phyloP scores from a whole-genome alignment of 192 early-diverging fungal species.

The Coemansia sp. region DNA sequence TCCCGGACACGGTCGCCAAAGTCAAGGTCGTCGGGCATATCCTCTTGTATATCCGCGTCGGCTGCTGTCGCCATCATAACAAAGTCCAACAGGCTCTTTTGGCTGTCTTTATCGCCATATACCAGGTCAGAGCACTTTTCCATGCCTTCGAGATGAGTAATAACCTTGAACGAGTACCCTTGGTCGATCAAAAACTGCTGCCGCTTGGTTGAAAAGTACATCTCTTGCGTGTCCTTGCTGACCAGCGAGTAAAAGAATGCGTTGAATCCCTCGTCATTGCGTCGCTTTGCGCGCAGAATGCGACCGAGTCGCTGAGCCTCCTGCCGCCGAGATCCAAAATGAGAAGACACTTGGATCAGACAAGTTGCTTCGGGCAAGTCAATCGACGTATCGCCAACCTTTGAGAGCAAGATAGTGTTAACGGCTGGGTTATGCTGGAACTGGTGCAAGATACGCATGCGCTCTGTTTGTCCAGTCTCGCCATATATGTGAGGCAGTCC shows the following conservation, averaged over 20 bases:
- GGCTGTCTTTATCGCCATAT: conserved; percentile 71
- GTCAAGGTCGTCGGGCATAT: conserved; percentile 66
- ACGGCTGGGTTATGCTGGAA: conserved; percentile 91
- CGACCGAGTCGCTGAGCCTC: conserved; percentile 97
- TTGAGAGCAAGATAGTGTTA: conserved; percentile 89
- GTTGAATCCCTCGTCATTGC: conserved; percentile 93
- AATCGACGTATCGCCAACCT: conserved; percentile 98
- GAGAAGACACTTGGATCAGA: conserved; percentile 97
- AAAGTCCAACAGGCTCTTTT: conserved; percentile 83
- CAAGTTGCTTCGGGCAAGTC: conserved; percentile 98
- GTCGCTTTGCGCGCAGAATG: conserved; percentile 93
- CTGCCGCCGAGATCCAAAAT: conserved; percentile 97
- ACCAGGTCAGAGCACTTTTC: conserved; percentile 78
- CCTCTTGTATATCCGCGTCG: conserved; percentile 61
- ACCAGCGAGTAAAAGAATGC: conserved; percentile 99
- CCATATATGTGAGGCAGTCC: conserved; percentile 90
- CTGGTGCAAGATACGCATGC: conserved; percentile 89
- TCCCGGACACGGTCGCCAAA: conserved; percentile 36
- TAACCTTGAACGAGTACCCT: conserved; percentile 99
- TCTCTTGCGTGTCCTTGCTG: conserved; percentile 97
- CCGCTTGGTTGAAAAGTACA: conserved; percentile 96
- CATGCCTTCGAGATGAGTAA: conserved; percentile 94
- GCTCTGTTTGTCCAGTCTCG: conserved; percentile 84
- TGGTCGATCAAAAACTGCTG: conserved; percentile 99
- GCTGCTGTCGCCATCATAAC: conserved; percentile 79